A percentile compares a stretch with the other conserved stretches of the same genome.
These are phyloP conservation scores for Aspergillus ruber DNA, from an alignment of 2,329 filamentous ascomycete species.

Conservation along the genomic window DNA sequence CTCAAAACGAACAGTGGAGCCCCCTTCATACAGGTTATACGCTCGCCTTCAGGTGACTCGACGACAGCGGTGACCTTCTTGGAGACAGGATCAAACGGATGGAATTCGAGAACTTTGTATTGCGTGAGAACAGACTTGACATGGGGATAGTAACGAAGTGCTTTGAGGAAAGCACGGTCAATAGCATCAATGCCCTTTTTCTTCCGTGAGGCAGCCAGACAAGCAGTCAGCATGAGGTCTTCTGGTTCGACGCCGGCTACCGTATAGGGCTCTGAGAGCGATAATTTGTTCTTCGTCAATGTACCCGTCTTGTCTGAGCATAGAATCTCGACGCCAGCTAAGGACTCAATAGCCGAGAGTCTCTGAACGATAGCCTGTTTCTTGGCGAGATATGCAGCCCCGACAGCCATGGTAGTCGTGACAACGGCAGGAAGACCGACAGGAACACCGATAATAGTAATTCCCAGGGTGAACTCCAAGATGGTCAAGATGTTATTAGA, in stretches of 20 bases:
- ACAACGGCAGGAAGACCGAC: slow-evolving; percentile 91
- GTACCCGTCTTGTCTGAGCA: slow-evolving; percentile 95
- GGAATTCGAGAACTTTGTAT: slow-evolving; percentile 79
- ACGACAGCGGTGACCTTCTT: slow-evolving; percentile 87
- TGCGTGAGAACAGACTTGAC: slow-evolving; percentile 74
- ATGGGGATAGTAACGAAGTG: slow-evolving; percentile 71
- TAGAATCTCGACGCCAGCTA: slow-evolving; percentile 87
- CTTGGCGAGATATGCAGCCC: slow-evolving; percentile 83
- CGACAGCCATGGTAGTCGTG: slow-evolving; percentile 91
- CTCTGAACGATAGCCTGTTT: slow-evolving; percentile 93
- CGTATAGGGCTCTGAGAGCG: slow-evolving; percentile 75
- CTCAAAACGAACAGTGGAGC: slow-evolving; percentile 81
- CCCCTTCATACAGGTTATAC: slow-evolving; percentile 84
- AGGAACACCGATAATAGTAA: slow-evolving; percentile 86
- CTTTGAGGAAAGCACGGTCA: slow-evolving; percentile 89
- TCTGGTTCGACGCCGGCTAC: slow-evolving; percentile 75
- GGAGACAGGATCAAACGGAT: slow-evolving; percentile 85
- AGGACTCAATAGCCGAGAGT: slow-evolving; percentile 82
- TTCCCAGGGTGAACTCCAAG: slow-evolving; percentile 76
- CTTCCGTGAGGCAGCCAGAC: slow-evolving; percentile 82
- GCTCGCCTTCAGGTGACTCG: slow-evolving; percentile 74
- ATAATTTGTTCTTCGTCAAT: slow-evolving; percentile 89
- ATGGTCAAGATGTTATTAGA: slow-evolving; percentile 74
- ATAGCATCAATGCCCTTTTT: slow-evolving; percentile 95
- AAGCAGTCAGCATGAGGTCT: slow-evolving; percentile 88